Evolutionary conservation across 805 yeast genomes (phyloP).

Genomic region (Ogataea methylovora): DNA sequence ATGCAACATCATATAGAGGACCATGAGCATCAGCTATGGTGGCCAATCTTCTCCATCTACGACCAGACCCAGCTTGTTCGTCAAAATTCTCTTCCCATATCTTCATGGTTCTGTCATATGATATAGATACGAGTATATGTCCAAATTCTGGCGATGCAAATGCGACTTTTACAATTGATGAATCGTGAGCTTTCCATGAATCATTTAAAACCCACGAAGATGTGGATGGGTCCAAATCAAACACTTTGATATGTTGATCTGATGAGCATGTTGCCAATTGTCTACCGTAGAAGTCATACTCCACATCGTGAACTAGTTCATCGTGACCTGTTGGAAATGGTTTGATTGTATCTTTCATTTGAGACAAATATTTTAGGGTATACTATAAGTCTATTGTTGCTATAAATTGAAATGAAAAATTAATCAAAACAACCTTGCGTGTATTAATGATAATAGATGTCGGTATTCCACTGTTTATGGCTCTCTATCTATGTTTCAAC

Average conservation of each 20-base stretch:
- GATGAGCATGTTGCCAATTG: constrained; percentile 92
- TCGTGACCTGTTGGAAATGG: constrained; percentile 89
- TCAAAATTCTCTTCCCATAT: constrained; percentile 88
- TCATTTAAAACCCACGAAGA: constrained; percentile 81
- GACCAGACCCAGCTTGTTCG: constrained; percentile 68
- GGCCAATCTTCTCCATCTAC: constrained; percentile 72
- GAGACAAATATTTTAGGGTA: too few species aligned
- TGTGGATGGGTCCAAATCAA: constrained; percentile 59
- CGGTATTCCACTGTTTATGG: too few species aligned
- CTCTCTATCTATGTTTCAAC: too few species aligned
- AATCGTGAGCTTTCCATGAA: constrained; percentile 94
- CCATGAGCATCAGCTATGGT: constrained; percentile 83
- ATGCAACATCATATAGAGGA: constrained; percentile 81
- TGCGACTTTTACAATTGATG: constrained; percentile 69
- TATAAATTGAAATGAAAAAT: neutral
- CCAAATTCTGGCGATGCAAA: constrained; percentile 98
- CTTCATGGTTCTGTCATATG: constrained; percentile 83
- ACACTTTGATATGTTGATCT: constrained; percentile 88
- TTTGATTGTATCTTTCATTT: constrained; percentile 35
- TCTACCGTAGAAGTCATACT: constrained; percentile 88
- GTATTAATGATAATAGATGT: too few species aligned
- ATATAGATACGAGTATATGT: constrained; percentile 76
- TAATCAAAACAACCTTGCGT: too few species aligned
- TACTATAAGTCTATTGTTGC: neutral
- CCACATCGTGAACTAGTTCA: constrained; percentile 83